Evolutionary conservation across 495 filamentous ascomycete genomes (phyloP), one percentile per base, ranked within the genome.

Genomic region (Bombardia bombarda): DNA sequence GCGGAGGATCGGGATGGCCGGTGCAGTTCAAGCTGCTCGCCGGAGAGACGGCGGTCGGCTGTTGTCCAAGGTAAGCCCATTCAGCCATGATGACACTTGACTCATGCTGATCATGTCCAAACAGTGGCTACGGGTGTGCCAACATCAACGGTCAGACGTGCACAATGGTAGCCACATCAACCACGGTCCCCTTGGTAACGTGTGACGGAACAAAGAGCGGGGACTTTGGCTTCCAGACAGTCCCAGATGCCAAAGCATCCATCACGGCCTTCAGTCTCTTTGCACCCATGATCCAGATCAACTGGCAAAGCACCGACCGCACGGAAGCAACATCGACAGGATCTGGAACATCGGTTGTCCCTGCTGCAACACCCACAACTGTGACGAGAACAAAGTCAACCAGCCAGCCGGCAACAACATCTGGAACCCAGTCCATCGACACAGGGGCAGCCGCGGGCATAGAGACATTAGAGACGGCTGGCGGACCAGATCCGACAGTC

Each of bases 261-360:
- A 51, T 56, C 24, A 55, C 53, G 1, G 50, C 46, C 2, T 49
- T 61, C 46, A 54, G 41, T 20, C 34, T 65, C 0, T 55, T 52
- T 16, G 59, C 61, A 3, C 56, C 59, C 14, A 61, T 65, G 57
- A 53, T 65, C 38, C 59, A 65, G 42, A 58, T 65, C 46, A 60
- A 62, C 52, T 62, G 48, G 47, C 58, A 62, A 19, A 47, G 48
- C 45, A 52, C 42, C 42, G 60, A 63, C 35, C 38, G 35, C 20
- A 25, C 25, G 12, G 26, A 4, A 4, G 28, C 3, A 18, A 14
- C 24, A 17, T 8, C 26, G 4, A 32, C 40, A n/a, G 6, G 24
- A 30, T 30, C 38, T 4, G 21, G 14, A 7, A 18, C 38, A 18
- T 3, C 16, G 2, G 34, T 17, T 7, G 22, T 19, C 9, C 26